Base-by-base conservation (phyloP, 1,284 basidiomycete genomes). In the Naganishia sp. region DNA sequence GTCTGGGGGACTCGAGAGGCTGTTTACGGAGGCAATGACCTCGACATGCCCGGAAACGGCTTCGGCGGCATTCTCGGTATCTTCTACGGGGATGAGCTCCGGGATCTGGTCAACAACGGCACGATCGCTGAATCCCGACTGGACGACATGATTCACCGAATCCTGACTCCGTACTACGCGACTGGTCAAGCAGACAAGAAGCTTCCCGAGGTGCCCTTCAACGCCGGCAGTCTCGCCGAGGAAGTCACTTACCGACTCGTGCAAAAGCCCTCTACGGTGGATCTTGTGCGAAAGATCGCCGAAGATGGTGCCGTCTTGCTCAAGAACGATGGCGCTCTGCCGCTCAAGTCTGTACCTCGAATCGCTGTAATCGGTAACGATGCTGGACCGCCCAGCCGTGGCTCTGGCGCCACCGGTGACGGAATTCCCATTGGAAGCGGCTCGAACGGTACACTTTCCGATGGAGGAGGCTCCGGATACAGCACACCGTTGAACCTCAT, bases 41-140 rank as follows among this genome's bases (percentile, higher is more conserved):
- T 82, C 77, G 80, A 81, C 55, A 77, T 83, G 71, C 81, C 82
- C 0, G 77, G 78, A 5, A 73, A 73, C 13, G 69, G 69, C 3
- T 78, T 67, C 50, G 76, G 74, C 74, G 61, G 71, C 72, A 42
- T 33, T 39, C 61, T 67, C 45, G 66, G 63, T 23, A 59, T 65
- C 43, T 55, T 68, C 18, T 71, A 70, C 74, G 81, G 72, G 59
- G 77, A 75, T 2, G 65, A 74, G n/a, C n/a, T 85, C 85, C 0
- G 81, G 81, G 13, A 88, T 83, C 53, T 66, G 36, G 87, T 93
- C 39, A 77, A 84, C 63, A 86, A 89, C 69, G 87, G 87, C 31
- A 86, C 85, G 0, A 88, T 93, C 54, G 81, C 86, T 0, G 81
- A 84, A 67, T 72, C 81, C 0, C 85, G 91, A 43, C 72, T 83